These are phyloP conservation scores for Yarrowia porcina DNA, from an alignment of 805 yeast species.

Conservation along the genomic window DNA sequence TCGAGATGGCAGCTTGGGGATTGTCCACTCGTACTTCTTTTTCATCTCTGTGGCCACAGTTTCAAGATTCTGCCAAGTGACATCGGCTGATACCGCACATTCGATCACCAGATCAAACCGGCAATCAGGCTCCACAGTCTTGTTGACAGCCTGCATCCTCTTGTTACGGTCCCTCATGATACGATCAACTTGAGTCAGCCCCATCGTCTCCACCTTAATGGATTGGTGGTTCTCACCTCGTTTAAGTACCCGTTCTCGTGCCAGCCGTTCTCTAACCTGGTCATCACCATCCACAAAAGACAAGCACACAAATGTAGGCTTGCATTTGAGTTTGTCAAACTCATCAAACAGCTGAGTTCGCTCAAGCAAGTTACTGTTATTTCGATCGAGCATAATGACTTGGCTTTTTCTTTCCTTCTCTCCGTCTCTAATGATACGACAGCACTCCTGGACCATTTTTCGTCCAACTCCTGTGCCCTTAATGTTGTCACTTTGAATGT, in stretches of 20 bases:
- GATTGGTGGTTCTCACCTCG: slow-evolving; percentile 91
- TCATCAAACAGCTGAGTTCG: slow-evolving; percentile 62
- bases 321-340: slow-evolving; percentile 42
- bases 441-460: slow-evolving; percentile 26
- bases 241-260: slow-evolving; percentile 54
- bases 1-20: slow-evolving; percentile 44
- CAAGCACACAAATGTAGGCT: slow-evolving; percentile 57
- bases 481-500: slow-evolving; percentile 79
- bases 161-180: slow-evolving; percentile 73
- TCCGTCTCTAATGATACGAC: slow-evolving; percentile 20
- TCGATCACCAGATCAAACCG: slow-evolving; percentile 64
- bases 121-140: slow-evolving; percentile 53
- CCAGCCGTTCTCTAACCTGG: slow-evolving; percentile 44
- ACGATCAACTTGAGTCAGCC: slow-evolving; percentile 49
- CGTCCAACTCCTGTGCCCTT: slow-evolving; percentile 35
- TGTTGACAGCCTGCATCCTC: slow-evolving; percentile 61
- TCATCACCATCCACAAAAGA: slow-evolving; percentile 46
- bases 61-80: slow-evolving; percentile 51
- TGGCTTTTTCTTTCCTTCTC: slow-evolving; percentile 25
- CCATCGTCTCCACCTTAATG: slow-evolving; percentile 52
- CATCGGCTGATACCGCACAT: slow-evolving; percentile 43
- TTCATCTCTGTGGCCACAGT: slow-evolving; percentile 43
- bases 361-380: slow-evolving; percentile 72
- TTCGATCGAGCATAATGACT: slow-evolving; percentile 70
- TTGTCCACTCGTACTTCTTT: slow-evolving; percentile 45